These are phyloP conservation scores for Rhodamnia argentea DNA, from an alignment of 345 rosid genomes.

Conservation along the genomic window DNA sequence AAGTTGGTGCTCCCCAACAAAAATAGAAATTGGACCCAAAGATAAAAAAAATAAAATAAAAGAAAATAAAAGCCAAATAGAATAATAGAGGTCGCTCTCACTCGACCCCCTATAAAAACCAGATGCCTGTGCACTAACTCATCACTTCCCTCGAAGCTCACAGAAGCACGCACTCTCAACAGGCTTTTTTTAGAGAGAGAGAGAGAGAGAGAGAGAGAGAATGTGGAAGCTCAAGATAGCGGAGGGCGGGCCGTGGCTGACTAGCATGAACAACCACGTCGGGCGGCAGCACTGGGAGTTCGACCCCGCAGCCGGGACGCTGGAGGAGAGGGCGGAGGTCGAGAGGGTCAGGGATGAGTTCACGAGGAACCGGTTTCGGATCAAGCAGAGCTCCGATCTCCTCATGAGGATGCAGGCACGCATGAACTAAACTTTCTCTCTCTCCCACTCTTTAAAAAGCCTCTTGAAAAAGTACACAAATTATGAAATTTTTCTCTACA, in stretches of 20 bases:
- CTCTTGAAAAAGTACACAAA: neutral
- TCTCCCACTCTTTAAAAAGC: neutral
- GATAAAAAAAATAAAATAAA: neutral
- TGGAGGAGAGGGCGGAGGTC: conserved; percentile 19
- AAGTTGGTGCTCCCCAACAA: neutral
- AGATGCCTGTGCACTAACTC: neutral
- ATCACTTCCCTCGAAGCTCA: neutral
- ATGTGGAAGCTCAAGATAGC: conserved; percentile 48
- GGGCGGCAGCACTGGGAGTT: conserved; percentile 48
- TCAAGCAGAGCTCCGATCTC: conserved; percentile 30
- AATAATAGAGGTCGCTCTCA: neutral
- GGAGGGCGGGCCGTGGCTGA: conserved; percentile 24
- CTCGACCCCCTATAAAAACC: neutral
- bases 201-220: neutral
- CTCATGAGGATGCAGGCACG: conserved; percentile 32
- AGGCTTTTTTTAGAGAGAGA: neutral
- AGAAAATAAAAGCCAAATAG: neutral
- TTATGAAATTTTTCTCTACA: too few relatives aligned
- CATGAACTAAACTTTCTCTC: neutral
- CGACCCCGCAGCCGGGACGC: conserved; percentile 22
- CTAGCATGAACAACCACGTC: conserved; percentile 14
- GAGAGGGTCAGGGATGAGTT: conserved; percentile 14
- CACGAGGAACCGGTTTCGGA: conserved; percentile 13
- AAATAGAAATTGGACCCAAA: neutral
- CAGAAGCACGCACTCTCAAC: too few relatives aligned